Evolutionary conservation across 768 basidiomycete species (phyloP).

Genomic region (Podaxis sp.): DNA sequence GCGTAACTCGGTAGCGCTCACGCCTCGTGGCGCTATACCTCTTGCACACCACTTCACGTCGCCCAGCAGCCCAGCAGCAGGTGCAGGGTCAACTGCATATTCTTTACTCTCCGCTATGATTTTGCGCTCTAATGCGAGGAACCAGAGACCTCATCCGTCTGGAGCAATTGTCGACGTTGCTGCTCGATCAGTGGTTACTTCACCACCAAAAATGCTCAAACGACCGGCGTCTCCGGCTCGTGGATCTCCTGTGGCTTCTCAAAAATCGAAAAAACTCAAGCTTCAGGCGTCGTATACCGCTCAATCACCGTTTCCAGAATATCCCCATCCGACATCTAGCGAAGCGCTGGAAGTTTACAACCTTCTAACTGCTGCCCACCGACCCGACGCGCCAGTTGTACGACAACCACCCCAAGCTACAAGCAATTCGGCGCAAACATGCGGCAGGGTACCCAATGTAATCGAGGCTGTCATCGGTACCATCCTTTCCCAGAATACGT

Average conservation of each 20-base stretch:
- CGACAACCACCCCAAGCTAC: constrained; percentile 24
- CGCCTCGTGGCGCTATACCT: too few relatives aligned
- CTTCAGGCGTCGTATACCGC: constrained; percentile 39
- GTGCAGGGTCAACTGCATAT: not conserved
- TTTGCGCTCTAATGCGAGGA: not conserved
- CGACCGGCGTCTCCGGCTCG: not conserved
- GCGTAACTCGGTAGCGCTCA: too few relatives aligned
- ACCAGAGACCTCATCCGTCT: not conserved
- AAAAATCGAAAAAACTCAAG: constrained; percentile 48
- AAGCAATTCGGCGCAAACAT: constrained; percentile 42
- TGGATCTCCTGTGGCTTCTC: not conserved
- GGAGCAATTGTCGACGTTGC: not conserved
- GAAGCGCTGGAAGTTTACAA: constrained; percentile 41
- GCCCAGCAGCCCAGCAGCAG: too few relatives aligned
- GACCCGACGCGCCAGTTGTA: constrained; percentile 26
- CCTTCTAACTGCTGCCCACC: constrained; percentile 40
- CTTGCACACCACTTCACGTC: not conserved
- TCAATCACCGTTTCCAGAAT: constrained; percentile 49
- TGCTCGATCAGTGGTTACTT: constrained; percentile 10
- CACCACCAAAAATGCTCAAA: not conserved
- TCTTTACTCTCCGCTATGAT: not conserved
- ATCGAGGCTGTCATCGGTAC: constrained; percentile 59
- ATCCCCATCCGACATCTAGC: constrained; percentile 40
- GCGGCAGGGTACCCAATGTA: constrained; percentile 51
- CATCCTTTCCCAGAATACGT: constrained; percentile 62